phyloP scores from a whole-genome alignment of 768 basidiomycete species.

The Hygrophorus russula region DNA sequence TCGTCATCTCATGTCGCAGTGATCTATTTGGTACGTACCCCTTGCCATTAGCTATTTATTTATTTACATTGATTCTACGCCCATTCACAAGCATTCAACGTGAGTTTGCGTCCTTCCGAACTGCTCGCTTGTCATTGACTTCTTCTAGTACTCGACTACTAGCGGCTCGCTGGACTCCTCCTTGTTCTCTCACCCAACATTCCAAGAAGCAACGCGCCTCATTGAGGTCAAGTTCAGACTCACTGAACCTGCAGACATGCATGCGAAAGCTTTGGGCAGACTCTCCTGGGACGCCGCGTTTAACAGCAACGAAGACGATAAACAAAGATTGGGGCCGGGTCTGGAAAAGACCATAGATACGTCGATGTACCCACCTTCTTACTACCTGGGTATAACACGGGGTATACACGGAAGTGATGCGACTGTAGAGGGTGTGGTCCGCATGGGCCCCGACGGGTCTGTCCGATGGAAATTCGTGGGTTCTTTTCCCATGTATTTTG shows the following conservation, averaged over 20 bases:
- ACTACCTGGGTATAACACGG: conserved; percentile 34
- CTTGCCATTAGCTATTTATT: not conserved
- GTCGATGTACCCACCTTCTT: conserved; percentile 29
- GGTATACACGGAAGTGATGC: conserved; percentile 33
- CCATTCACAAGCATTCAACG: conserved; percentile 35
- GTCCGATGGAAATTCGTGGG: conserved; percentile 55
- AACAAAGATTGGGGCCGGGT: not conserved
- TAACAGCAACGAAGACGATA: not conserved
- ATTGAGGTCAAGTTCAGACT: conserved; percentile 46
- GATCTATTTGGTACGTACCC: conserved; percentile 31
- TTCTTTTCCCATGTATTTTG: conserved; percentile 6
- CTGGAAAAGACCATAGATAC: not conserved
- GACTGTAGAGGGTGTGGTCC: conserved; percentile 36
- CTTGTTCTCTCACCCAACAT: conserved; percentile 44
- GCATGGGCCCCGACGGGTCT: conserved; percentile 32
- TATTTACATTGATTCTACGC: not conserved
- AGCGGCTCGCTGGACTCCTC: conserved; percentile 27
- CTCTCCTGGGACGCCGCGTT: not conserved
- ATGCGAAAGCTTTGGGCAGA: conserved; percentile 8
- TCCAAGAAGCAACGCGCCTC: conserved; percentile 56
- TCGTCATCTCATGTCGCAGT: conserved; percentile 12
- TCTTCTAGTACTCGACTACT: conserved; percentile 21
- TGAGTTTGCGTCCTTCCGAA: conserved; percentile 13
- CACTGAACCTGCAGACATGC: conserved; percentile 21
- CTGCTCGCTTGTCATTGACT: not conserved